Evolutionary conservation across 106 monocot species (phyloP).

Genomic region (Acorus calamus): DNA sequence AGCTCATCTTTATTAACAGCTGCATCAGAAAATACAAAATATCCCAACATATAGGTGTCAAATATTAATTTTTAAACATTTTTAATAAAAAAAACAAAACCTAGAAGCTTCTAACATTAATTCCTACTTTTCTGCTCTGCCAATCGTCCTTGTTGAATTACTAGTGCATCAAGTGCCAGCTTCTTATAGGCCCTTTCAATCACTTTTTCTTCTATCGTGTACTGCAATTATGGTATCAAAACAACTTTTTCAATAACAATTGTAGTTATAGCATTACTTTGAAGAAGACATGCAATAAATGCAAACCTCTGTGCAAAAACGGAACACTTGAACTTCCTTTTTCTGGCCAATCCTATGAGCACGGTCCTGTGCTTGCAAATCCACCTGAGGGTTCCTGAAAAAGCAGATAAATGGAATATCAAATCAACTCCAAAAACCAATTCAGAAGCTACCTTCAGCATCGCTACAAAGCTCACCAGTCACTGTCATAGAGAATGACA

Average conservation of each 20-base stretch:
- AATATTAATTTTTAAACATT: too few species aligned
- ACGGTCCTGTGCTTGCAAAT: conserved; percentile 95
- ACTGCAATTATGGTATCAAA: conserved; percentile 37
- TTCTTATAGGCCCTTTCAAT: conserved; percentile 99
- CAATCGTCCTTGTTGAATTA: conserved; percentile 96
- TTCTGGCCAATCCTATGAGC: conserved; percentile 95
- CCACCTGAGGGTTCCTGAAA: conserved; percentile 88
- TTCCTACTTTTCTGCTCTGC: conserved; percentile 86
- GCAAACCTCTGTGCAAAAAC: conserved; percentile 82
- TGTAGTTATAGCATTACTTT: too few species aligned
- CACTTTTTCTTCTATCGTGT: conserved; percentile 95
- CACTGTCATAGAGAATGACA: conserved; percentile 94
- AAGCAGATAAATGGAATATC: background rate
- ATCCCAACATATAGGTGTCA: too few species aligned
- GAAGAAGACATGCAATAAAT: too few species aligned
- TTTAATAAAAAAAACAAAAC: background rate
- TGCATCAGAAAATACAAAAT: conserved; percentile 16
- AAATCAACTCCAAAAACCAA: too few species aligned
- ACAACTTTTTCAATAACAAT: background rate
- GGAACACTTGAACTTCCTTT: conserved; percentile 98
- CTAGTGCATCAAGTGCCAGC: conserved; percentile 96
- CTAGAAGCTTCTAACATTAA: background rate
- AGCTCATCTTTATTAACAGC: conserved; percentile 99
- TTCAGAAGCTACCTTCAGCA: too few species aligned
- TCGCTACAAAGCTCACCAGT: conserved; percentile 27